Evolutionary conservation across 2,329 filamentous ascomycete genomes (phyloP), one percentile per base, ranked within the genome.

Genomic region (Aspergillus thermomutatus): DNA sequence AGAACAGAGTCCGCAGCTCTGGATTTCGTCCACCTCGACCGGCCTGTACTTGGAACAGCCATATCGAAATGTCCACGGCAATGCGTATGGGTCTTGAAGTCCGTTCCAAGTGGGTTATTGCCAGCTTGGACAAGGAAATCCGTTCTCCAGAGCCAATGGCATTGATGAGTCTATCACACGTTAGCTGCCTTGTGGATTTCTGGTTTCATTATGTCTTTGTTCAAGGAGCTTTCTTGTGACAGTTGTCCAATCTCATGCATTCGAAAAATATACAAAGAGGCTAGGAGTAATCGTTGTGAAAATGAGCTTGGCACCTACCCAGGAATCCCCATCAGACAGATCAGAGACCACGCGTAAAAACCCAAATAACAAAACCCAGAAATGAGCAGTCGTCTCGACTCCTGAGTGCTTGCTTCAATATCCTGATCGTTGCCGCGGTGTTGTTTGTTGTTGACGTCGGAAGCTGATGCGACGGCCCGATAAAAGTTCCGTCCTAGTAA

Each of bases 41-140:
- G 14, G 91, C 88, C 69, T 96, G 92, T 11, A 88, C 88, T 69
- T 99, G 94, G 69, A 96, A 97, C 47, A 96, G 89, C 94, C 94
- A 99, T 69, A 99, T 97, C 2, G 92, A 91, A 64, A 96, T 89
- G 71, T 99, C 94, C 62, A 99, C 89, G 41, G 94, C 94, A 49
- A 99, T 81, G 43, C 92, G 88, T 43, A 97, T 79, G 0, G 92
- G 92, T 1, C 87, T 83, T 25, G 83, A 82, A 10, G 85, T 86
- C 53, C 82, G 75, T 66, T 91, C 85, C 61, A 95, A 84, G 64
- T 90, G 88, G 49, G 92, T 85, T 48, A 92, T 82, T 28, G 92
- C 89, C 51, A 97, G 82, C 69, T 91, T 95, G 34, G 90, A 86
- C 9, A 99, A 82, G 19, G 94, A 88, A 54, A 95, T 81, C 58